Percentiles rank a stretch among this genome's conserved stretches.
Conservation (phyloP, 2,329 filamentous ascomycete genomes). For the Claviceps quebecensis region DNA sequence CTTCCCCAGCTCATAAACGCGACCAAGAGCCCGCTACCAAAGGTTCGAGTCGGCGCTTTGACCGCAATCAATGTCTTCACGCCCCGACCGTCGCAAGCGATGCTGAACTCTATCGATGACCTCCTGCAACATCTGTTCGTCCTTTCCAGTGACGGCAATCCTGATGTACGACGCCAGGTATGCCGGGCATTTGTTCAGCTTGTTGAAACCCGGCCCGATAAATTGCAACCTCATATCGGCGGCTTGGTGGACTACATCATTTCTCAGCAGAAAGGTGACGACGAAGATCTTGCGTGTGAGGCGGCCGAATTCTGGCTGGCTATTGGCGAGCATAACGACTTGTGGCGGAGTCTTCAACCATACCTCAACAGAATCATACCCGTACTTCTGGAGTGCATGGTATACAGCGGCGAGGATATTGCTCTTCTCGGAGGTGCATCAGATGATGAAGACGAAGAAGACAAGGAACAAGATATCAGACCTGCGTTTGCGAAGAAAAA, state of each 20-base stretch:
- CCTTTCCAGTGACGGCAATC: conserved; percentile 60
- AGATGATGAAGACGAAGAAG: conserved; percentile 83
- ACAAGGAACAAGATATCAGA: conserved; percentile 80
- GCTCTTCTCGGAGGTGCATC: conserved; percentile 68
- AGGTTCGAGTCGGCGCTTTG: conserved; percentile 67
- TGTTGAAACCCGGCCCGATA: conserved; percentile 79
- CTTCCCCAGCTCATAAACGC: conserved; percentile 85
- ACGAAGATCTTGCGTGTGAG: conserved; percentile 82
- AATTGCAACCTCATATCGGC: conserved; percentile 74
- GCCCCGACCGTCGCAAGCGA: conserved; percentile 66
- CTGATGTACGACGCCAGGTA: conserved; percentile 81
- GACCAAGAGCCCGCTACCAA: conserved; percentile 59
- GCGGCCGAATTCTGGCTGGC: conserved; percentile 97
- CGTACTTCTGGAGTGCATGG: conserved; percentile 84
- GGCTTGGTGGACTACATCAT: conserved; percentile 90
- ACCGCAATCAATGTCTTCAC: conserved; percentile 87
- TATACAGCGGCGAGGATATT: conserved; percentile 91
- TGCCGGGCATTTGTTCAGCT: conserved; percentile 88
- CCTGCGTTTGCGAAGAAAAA: conserved; percentile 72
- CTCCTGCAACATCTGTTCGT: conserved; percentile 74
- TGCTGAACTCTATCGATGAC: conserved; percentile 66
- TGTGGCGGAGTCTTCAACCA: conserved; percentile 64
- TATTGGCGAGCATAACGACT: conserved; percentile 70
- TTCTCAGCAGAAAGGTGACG: conserved; percentile 72
- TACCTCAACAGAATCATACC: conserved; percentile 78